phyloP scores from a whole-genome alignment of 177 flowering plant genomes.

The Tripterygium wilfordii region DNA sequence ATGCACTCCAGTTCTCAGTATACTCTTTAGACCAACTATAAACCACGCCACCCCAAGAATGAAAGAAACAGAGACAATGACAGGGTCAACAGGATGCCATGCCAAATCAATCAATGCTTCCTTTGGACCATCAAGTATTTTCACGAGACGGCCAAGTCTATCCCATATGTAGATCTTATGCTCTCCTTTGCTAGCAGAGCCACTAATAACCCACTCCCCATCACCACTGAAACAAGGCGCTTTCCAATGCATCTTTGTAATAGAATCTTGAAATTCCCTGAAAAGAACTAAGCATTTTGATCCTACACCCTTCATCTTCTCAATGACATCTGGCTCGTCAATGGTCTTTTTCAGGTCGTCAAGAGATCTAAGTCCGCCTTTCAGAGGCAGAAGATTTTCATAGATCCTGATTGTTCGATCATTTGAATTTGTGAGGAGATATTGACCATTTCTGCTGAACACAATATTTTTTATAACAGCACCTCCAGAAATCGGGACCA shows the following conservation, averaged over 20 bases:
- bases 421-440: slow-evolving; percentile 83
- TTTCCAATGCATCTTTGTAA: slow-evolving; percentile 86
- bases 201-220: slow-evolving; percentile 95
- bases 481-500: slow-evolving; percentile 54
- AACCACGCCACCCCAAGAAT: slow-evolving; percentile 68
- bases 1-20: slow-evolving; percentile 98
- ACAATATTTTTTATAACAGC: slow-evolving; percentile 69
- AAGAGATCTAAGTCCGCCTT: slow-evolving; percentile 44
- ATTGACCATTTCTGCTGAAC: slow-evolving; percentile 79
- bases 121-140: slow-evolving; percentile 92
- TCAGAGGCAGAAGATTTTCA: slow-evolving; percentile 67
- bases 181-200: slow-evolving; percentile 94
- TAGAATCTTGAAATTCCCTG: slow-evolving; percentile 88
- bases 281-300: slow-evolving; percentile 61
- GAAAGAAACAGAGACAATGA: slow-evolving; percentile 81
- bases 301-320: slow-evolving; percentile 72
- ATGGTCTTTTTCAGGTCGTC: slow-evolving; percentile 25
- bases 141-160: slow-evolving; percentile 84
- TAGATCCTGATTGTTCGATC: too few species aligned
- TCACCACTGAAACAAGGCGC: slow-evolving; percentile 96
- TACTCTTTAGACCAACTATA: slow-evolving; percentile 98
- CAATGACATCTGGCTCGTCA: slow-evolving; percentile 44
- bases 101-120: slow-evolving; percentile 88
- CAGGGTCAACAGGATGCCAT: slow-evolving; percentile 94
- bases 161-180: slow-evolving; percentile 98